Conservation (phyloP, 148 eudicot genomes). For the Vaccinium darrowii region DNA sequence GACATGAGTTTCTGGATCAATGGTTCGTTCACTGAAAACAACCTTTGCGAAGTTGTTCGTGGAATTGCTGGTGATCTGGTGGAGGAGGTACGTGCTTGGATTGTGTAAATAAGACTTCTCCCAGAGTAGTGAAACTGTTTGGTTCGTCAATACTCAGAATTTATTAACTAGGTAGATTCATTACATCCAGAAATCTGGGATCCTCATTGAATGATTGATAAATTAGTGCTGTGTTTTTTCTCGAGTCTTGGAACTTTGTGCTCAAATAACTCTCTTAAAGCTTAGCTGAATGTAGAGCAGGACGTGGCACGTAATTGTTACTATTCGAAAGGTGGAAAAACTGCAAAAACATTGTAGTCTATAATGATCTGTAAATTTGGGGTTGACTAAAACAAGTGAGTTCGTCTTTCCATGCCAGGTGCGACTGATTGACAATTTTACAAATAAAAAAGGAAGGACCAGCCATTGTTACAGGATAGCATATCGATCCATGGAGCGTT, state of each 20-base stretch:
- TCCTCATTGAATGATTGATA: neutral
- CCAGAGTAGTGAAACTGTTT: neutral
- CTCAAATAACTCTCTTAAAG: neutral
- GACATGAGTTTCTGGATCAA: constrained; percentile 96
- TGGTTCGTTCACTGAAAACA: constrained; percentile 90
- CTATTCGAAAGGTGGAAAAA: neutral
- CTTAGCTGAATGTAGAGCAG: neutral
- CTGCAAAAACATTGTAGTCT: no score
- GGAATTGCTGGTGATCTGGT: constrained; percentile 92
- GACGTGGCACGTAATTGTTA: neutral
- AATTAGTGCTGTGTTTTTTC: neutral
- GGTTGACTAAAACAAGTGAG: neutral
- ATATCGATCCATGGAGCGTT: constrained; percentile 95
- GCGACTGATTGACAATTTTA: constrained; percentile 71
- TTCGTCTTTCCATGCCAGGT: constrained; percentile 46
- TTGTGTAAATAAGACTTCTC: neutral
- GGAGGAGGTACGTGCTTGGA: constrained; percentile 64
- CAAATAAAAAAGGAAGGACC: constrained; percentile 92
- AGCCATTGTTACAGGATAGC: constrained; percentile 93
- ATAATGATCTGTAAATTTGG: no score
- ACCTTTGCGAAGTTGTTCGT: constrained; percentile 91
- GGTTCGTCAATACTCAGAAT: neutral
- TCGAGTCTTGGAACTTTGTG: neutral
- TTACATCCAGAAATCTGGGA: constrained; percentile 6
- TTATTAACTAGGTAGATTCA: neutral